Base-by-base conservation (phyloP, 257 asterid species). In the Nicotiana benthamiana region DNA sequence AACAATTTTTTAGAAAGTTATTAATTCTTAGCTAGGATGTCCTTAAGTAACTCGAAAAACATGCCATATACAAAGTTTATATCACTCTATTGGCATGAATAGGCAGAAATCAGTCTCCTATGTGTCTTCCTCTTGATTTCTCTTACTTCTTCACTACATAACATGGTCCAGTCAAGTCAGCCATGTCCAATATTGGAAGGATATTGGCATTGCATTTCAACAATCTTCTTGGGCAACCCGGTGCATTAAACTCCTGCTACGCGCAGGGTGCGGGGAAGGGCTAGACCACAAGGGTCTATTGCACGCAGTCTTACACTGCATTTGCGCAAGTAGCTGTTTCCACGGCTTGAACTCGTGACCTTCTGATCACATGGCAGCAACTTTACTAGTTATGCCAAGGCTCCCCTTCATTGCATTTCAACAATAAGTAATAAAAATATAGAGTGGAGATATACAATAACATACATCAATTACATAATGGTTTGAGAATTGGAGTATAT, bases 1-100 rank as follows among this genome's bases (percentile, higher is more conserved):
- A 70, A 11, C 34, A 43, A 70, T 57, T 70, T 12, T 40, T 68
- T 34, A 2, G 46, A 36, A 68, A 70, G 34, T 43, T 59, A 70
- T 68, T 70, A 51, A 70, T 70, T 70, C 77, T 70, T 12, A 43
- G 77, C 13, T 68, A 43, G 77, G 77, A 70, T 22, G 30, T 70
- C 77, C 77, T 70, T 70, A 30, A 70, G 77, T 18, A 70, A 43
- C 59, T 70, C 59, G 59, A 70, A 52, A 70, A 70, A 70, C 36
- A 40, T 12, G 77, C 13, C 59, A 43, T 40, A 43, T 20, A 70
- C 36, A 22, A 68, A 70, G 77, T 43, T 70, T 32, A 12, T 20
- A 43, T 70, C 77, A 70, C 77, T 70, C 7, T 22, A 70, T 70
- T 12, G 46, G 77, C 36, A 70, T 70, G 22, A 22, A 43, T 43